Base-by-base conservation (phyloP, 192 early-diverging fungal species). In the Radiomyces spectabilis region DNA sequence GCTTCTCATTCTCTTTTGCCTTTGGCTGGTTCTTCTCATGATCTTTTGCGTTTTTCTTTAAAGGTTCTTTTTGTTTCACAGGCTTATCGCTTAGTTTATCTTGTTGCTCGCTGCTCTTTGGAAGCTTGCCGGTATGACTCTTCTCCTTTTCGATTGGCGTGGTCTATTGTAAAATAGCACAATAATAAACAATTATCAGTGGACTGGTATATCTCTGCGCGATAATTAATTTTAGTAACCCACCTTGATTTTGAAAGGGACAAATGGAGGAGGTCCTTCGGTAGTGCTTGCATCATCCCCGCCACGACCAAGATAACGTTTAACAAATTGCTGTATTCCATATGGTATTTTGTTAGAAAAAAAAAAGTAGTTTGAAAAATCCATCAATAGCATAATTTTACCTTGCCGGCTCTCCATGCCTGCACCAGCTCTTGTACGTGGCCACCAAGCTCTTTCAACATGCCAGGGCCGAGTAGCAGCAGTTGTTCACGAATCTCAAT, bases 341-440 rank as follows among this genome's bases (percentile, higher is more conserved):
- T 16, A 10, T 31, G 16, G 10, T 22, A 4, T 22, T 5, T 39
- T 41, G 24, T 42, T 31, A 29, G 22, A 29, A 41, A 18, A 33
- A 26, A 39, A 41, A 39, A 3, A 19, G 0, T 24, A 7, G 4
- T 13, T 16, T 25, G n/a, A 4, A 5, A 48, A 4, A 10, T n/a
- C 12, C 7, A 12, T 12, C 13, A 29, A 4, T 19, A 7, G 16
- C 31, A 27, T n/a, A 22, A 0, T 12, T 9, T 19, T 29, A 59
- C 64, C 51, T 59, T 64, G 37, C 61, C 51, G 13, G 55, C 62
- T 51, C 54, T 59, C 61, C 67, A 69, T 39, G 63, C 66, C 39
- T 49, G 50, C 4, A 63, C 51, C 50, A 69, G 41, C 13, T 63
- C 60, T 26, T 53, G 49, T 4, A 69, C 67, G 21, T 69, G 40